Evolutionary conservation across 2,329 filamentous ascomycete genomes (phyloP).

Genomic region (Scortechinia acanthostroma): DNA sequence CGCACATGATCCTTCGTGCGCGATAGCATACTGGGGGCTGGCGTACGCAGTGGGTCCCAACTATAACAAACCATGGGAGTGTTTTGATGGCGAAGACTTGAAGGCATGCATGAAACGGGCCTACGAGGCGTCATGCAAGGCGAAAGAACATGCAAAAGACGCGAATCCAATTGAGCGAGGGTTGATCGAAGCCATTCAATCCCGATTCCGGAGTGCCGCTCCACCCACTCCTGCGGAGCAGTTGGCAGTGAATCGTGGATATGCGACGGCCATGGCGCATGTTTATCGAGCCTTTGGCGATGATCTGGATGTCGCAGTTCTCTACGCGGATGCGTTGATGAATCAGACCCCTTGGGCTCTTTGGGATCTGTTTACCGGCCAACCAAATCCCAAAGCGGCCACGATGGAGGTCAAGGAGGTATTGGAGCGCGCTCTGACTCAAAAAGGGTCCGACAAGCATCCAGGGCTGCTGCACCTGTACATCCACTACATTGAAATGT

Average conservation of each 20-base stretch:
- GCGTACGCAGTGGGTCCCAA: constrained; percentile 5
- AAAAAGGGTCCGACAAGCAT: constrained; percentile 39
- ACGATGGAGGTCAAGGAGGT: constrained; percentile 50
- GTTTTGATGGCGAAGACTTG: constrained; percentile 58
- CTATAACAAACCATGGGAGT: constrained; percentile 63
- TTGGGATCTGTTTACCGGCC: constrained; percentile 52
- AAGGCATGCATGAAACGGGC: constrained; percentile 37
- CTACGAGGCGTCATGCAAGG: constrained; percentile 32
- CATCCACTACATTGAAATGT: constrained; percentile 76
- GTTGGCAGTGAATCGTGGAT: constrained; percentile 41
- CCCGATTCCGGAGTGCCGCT: no score
- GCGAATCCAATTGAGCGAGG: constrained; percentile 47
- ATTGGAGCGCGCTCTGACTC: constrained; percentile 48
- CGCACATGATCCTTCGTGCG: constrained; percentile 18
- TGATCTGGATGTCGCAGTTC: constrained; percentile 54
- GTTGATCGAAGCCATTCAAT: constrained; percentile 53
- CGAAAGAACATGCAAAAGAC: constrained; percentile 22
- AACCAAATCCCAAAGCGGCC: constrained; percentile 42
- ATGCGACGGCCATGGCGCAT: constrained; percentile 55
- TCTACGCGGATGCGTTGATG: constrained; percentile 62
- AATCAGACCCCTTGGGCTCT: constrained; percentile 59
- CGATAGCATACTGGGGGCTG: constrained; percentile 29
- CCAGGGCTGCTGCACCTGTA: constrained; percentile 70
- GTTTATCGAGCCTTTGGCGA: constrained; percentile 42
- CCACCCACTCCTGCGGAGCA: constrained; percentile 41